Evolutionary conservation across 139 green algal species (phyloP), one percentile per base, ranked within the genome.

Genomic region (Coelastrella sp.): DNA sequence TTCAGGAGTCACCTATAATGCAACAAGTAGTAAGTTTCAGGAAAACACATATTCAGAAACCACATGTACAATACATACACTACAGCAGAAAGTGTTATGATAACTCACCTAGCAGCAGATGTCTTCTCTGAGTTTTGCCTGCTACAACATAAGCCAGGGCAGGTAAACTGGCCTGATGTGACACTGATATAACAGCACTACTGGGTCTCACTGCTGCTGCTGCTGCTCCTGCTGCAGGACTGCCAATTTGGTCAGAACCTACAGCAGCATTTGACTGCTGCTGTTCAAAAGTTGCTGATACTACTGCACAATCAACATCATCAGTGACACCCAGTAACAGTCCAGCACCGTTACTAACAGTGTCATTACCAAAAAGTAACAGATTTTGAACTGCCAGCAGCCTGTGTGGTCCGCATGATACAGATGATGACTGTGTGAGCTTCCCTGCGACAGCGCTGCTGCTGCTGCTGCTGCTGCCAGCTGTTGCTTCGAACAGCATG

Each of bases 131-230:
- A 68, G 93, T 90, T 89, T 97, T 97, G 74, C 95, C 95, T 72
- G 94, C 93, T 15, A 91, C 92, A 14, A 97, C 93, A 80, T 97
- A 97, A 0, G 95, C 93, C 68, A 97, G 90, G 0, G 95, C 95
- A 56, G 95, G 95, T 9, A 97, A 87, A 27, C 85, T 93, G 0
- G 73, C 57, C 6, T 87, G 49, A 84, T 97, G 95, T 22, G 1
- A 22, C 6, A 91, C 85, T 35, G 49, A 27, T 35, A 79, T 59
- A 24, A 10, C 73, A 79, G 58, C 1, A 65, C 24, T 6, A 56
- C 7, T 61, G 57, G 56, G 35, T 25, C 49, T 58, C 20, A 12
- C 75, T 25, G 78, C 70, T 27, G 27, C 56, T 78, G 56, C 68
- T 57, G 25, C 66, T 68, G 81, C 70, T 83, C 49, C 85, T 58